Base-by-base conservation (phyloP, 2,329 filamentous ascomycete species). In the Cryphonectria japonica region DNA sequence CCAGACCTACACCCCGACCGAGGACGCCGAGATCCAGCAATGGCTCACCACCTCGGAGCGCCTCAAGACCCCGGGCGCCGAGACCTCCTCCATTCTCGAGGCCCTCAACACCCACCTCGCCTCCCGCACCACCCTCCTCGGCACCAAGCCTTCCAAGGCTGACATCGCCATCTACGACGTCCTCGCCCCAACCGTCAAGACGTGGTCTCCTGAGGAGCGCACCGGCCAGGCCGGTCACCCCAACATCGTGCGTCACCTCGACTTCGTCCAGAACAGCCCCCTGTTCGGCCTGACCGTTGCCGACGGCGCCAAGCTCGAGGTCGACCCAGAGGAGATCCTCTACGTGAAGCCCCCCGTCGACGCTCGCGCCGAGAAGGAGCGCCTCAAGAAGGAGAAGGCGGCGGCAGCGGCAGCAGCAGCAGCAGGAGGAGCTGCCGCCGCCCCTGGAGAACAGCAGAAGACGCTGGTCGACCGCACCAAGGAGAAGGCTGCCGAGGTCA, bases 341-440 rank as follows among this genome's bases (percentile, higher is more conserved):
- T 95, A 94, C 80, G 91, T 95, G 77, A 95, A 96, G 84, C 95
- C 95, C 76, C 93, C 93, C 29, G 89, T 95, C 73, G 94, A 97
- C 76, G 90, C 92, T 77, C 97, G 97, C 87, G 94, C 94, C 70
- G 95, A 98, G 87, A 98, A 98, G 86, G 95, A 98, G 87, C 90
- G 92, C 64, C 89, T 95, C 83, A 98, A 97, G 91, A 97, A 97
- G 86, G 94, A 97, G 84, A 97, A 97, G 87, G 93, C 92, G 41
- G 90, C 89, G 19, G 87, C 87, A 1, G 87, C 87, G 0, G 88
- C 86, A 2, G 86, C 86, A 6, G 88, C 86, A 2, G 86, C 86
- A 6, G 85, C 84, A 8, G 29, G 26, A 16, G 32, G 11, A 13
- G 85, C 83, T 43, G 71, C 16, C 22, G 82, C 81, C 26, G 83